Conservation (phyloP, 2,329 filamentous ascomycete genomes). For the Fusarium graminum region DNA sequence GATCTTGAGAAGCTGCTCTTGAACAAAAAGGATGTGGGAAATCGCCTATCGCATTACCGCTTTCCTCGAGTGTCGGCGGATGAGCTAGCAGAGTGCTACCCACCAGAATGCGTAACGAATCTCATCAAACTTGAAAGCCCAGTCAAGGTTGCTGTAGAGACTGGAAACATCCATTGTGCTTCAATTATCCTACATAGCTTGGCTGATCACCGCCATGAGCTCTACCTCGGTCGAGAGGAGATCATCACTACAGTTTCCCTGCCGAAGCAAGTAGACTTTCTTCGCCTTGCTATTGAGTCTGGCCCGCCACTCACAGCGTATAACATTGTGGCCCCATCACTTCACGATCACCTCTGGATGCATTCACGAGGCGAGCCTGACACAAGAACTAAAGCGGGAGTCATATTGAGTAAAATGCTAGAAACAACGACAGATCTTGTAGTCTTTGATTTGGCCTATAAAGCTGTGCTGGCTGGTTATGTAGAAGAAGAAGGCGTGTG, state of each 20-base stretch:
- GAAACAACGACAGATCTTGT: neutral
- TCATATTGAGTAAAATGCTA: neutral
- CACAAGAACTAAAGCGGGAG: neutral
- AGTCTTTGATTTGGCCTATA: neutral
- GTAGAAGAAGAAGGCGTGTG: neutral
- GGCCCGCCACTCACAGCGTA: neutral
- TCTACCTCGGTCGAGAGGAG: neutral
- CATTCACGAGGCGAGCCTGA: neutral
- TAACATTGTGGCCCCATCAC: neutral
- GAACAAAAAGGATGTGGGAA: rapidly evolving
- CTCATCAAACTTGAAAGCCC: conserved; percentile 7
- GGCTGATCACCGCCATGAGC: neutral
- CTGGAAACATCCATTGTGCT: neutral
- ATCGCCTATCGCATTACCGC: neutral
- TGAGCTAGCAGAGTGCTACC: neutral
- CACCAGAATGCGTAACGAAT: neutral
- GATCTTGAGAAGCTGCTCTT: rapidly evolving
- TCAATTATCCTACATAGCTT: neutral
- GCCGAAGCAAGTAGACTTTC: neutral
- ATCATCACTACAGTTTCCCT: neutral
- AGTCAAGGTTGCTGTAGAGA: neutral
- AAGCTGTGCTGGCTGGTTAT: neutral
- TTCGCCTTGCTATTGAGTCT: neutral
- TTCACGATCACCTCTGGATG: neutral
- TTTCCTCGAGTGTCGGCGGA: neutral